Conservation (phyloP, 805 yeast species). For the Trichomonascus vanleenenianus region DNA sequence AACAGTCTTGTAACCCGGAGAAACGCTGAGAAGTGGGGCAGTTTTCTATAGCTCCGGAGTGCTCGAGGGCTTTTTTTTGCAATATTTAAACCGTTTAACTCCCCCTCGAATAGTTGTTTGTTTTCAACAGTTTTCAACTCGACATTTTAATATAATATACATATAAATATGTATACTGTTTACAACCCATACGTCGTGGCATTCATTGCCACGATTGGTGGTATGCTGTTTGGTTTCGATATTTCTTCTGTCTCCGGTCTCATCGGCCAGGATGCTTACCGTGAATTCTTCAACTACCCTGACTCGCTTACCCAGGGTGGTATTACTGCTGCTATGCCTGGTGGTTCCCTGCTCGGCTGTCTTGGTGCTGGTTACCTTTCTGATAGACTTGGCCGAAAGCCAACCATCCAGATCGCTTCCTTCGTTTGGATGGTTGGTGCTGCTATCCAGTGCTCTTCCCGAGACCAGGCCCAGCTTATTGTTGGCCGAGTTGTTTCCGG, state of each 20-base stretch:
- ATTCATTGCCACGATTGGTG: conserved; percentile 53
- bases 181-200: conserved; percentile 54
- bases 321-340: conserved; percentile 66
- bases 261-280: conserved; percentile 42
- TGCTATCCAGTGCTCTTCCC: conserved; percentile 41
- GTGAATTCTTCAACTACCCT: conserved; percentile 45
- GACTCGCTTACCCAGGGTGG: conserved; percentile 56
- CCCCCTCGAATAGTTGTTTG: no score
- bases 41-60: no score
- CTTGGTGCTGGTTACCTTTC: conserved; percentile 42
- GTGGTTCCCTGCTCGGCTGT: conserved; percentile 70
- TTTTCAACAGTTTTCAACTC: no score
- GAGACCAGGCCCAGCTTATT: conserved; percentile 37
- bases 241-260: conserved; percentile 70
- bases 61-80: no score
- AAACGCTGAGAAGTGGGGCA: no score
- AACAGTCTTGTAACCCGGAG: no score
- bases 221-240: conserved; percentile 70
- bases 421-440: conserved; percentile 57
- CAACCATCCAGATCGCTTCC: conserved; percentile 45
- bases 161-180: conserved; percentile 28
- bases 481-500: conserved; percentile 56
- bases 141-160: no score
- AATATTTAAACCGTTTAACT: no score
- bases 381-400: conserved; percentile 52